A percentile compares a stretch with the other conserved stretches of the same genome.
Conservation (phyloP, 1,284 basidiomycete species). For the Caloboletus inedulis region DNA sequence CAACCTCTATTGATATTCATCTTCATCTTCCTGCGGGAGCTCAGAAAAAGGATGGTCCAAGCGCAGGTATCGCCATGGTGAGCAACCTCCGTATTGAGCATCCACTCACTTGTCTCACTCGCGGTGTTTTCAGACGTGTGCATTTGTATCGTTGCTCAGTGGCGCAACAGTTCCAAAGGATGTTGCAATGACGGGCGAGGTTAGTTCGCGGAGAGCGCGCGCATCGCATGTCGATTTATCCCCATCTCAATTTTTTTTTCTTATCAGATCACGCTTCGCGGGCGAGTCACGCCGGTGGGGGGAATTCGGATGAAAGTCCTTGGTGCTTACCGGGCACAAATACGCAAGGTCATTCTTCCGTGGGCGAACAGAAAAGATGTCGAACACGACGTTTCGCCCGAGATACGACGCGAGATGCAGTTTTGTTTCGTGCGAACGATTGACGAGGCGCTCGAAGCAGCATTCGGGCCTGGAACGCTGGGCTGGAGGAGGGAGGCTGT, state of each 20-base stretch:
- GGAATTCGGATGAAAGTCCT: constrained; percentile 66
- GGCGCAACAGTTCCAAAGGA: constrained; percentile 67
- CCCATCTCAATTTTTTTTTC: neutral
- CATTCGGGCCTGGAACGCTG: constrained; percentile 66
- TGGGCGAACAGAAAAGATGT: constrained; percentile 83
- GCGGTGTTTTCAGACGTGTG: constrained; percentile 54
- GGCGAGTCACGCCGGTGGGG: constrained; percentile 77
- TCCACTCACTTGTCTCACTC: neutral
- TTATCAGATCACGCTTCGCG: constrained; percentile 68
- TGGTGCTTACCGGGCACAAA: constrained; percentile 79
- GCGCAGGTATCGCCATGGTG: constrained; percentile 86
- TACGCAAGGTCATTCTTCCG: constrained; percentile 79
- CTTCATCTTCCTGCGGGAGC: constrained; percentile 86
- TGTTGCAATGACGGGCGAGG: constrained; percentile 84
- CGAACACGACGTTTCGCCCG: constrained; percentile 74
- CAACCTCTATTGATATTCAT: constrained; percentile 75
- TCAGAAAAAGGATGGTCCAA: constrained; percentile 89
- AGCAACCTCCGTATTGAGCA: constrained; percentile 1
- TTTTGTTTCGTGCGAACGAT: constrained; percentile 79
- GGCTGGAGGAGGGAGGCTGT: constrained; percentile 54
- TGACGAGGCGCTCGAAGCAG: constrained; percentile 76
- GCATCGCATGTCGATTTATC: neutral
- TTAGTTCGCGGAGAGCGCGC: constrained; percentile 24
- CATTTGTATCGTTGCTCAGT: constrained; percentile 79
- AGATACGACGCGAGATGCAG: constrained; percentile 70